Evolutionary conservation across 129 eudicot genomes (phyloP), one percentile per base, ranked within the genome.

Genomic region (Flaveria robusta): DNA sequence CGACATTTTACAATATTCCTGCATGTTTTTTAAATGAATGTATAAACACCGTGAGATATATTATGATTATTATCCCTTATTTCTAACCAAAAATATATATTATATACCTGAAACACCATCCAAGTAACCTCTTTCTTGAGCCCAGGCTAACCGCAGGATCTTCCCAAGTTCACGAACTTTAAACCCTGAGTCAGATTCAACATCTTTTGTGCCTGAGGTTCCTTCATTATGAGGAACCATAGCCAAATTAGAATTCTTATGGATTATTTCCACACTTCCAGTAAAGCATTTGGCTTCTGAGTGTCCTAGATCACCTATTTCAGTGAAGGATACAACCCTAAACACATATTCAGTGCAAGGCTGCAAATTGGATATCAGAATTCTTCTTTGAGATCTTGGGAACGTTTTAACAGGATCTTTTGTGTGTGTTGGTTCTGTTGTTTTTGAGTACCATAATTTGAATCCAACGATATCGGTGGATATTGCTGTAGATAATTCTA

Each of bases 291-390:
- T 93, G 10, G 92, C 88, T 77, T 93, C 96, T 39, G 98, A 93
- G 83, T 93, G 98, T 8, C 97, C 98, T 52, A 91, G 77, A 81
- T 91, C 96, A 26, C 96, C 98, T 23, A 31, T 22, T 46, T 86
- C 88, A 8, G 96, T 88, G 66, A 88, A 93, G 5, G 98, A 93
- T 56, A 93, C 83, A 23, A 88, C 86, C 59, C 98, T 83, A 72
- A 93, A 87, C 18, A 90, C 56, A 79, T 93, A 93, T 65, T 91
- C 97, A 0, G 97, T 91, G 96, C 97, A 93, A 13, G 98, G 98
- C 78, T 83, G 93, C 75, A 93, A 83, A 58, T 87, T 87, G 34
- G 92, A 82, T 72, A 93, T 86, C 75, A 85, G 72, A 51, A 93
- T 79, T 70, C 98, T 87, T 75, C 96, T 88, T 74, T 87, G 90